These are phyloP conservation scores for Selenicereus undatus DNA, from an alignment of 148 eudicot genomes.

Conservation along the genomic window DNA sequence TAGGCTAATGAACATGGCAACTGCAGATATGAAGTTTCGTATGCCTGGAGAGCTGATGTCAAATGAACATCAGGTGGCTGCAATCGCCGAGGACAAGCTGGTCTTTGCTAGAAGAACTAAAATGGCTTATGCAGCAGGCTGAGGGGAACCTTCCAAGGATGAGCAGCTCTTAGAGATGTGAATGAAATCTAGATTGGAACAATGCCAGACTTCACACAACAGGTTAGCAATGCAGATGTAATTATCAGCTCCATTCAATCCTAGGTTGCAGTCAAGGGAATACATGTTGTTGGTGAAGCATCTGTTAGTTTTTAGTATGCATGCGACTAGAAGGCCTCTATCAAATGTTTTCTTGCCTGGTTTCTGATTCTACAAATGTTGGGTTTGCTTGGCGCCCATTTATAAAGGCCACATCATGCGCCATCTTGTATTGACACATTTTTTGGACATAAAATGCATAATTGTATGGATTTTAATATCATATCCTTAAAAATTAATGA, in stretches of 20 bases:
- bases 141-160: neutral
- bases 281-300: neutral
- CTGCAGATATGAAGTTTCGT: too few species aligned
- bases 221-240: neutral
- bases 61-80: too few species aligned
- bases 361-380: neutral
- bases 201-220: neutral
- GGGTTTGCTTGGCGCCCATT: neutral
- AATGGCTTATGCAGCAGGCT: neutral
- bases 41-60: neutral
- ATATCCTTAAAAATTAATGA: neutral
- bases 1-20: neutral
- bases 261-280: neutral
- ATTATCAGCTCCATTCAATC: neutral
- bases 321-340: too few species aligned
- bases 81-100: too few species aligned
- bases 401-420: neutral
- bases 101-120: neutral
- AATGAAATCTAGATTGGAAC: too few species aligned
- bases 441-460: neutral
- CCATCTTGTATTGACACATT: neutral
- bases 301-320: neutral
- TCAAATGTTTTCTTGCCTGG: too few species aligned
- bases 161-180: neutral
- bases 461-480: neutral